Conservation (phyloP, 352 stramenopile species). For the Globisporangium recalcitrans region DNA sequence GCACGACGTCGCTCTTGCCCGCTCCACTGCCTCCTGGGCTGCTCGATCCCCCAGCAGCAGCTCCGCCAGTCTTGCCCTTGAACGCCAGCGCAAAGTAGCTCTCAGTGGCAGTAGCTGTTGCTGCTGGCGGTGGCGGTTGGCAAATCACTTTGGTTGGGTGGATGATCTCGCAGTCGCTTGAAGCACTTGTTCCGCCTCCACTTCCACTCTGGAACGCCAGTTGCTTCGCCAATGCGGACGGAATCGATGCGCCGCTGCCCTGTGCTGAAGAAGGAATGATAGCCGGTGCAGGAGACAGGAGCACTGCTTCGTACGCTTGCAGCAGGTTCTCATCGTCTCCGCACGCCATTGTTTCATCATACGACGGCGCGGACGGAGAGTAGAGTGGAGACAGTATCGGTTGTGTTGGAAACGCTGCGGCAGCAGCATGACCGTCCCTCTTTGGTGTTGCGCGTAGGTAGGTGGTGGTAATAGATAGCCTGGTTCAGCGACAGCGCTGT, state of each 20-base stretch:
- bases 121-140: constrained; percentile 10
- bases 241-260: not conserved
- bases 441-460: not conserved
- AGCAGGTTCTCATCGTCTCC: not conserved
- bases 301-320: not conserved
- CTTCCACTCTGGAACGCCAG: constrained; percentile 1
- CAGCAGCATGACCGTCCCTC: not conserved
- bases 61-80: constrained; percentile 19
- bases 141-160: constrained; percentile 1
- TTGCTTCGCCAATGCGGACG: not conserved
- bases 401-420: constrained; percentile 8
- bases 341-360: constrained; percentile 15
- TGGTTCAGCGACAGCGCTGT: not conserved
- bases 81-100: constrained; percentile 52
- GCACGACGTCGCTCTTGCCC: constrained; percentile 23
- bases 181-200: not conserved
- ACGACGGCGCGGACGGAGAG: constrained; percentile 23
- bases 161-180: constrained; percentile 5
- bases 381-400: constrained; percentile 23
- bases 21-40: not conserved
- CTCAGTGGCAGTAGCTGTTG: constrained; percentile 1
- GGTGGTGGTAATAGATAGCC: not conserved
- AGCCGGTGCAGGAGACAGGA: not conserved
- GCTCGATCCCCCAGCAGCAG: not conserved
- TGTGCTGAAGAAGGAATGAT: not conserved